These are phyloP conservation scores for Quillaja saponaria DNA, from an alignment of 306 rosid genomes.

Conservation along the genomic window DNA sequence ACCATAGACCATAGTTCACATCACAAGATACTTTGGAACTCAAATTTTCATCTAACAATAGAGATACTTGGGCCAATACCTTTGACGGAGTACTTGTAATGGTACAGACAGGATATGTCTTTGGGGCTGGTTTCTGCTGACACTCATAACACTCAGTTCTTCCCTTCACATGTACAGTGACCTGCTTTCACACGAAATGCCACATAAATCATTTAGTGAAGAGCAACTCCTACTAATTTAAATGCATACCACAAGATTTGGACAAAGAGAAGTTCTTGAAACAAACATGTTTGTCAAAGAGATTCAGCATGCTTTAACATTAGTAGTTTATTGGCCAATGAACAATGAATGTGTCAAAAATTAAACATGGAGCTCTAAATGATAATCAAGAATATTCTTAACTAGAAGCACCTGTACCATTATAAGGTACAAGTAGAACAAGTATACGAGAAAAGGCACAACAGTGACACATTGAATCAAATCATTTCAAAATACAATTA, in stretches of 20 bases:
- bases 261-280: neutral
- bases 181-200: constrained; percentile 54
- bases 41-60: too few relatives aligned
- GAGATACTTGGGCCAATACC: constrained; percentile 41
- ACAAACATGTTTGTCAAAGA: neutral
- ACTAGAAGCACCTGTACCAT: too few relatives aligned
- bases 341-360: neutral
- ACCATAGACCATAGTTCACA: neutral
- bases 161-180: constrained; percentile 96
- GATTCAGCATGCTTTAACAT: neutral
- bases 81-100: constrained; percentile 98
- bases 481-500: too few relatives aligned
- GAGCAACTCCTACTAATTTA: constrained; percentile 7
- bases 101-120: constrained; percentile 97
- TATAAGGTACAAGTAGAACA: too few relatives aligned
- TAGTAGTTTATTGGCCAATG: too few relatives aligned
- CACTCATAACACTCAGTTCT: constrained; percentile 97
- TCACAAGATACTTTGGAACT: too few relatives aligned
- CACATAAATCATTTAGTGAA: constrained; percentile 20
- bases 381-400: too few relatives aligned
- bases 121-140: constrained; percentile 95
- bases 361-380: neutral
- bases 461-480: too few relatives aligned
- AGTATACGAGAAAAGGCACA: too few relatives aligned
- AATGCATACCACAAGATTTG: too few relatives aligned